Conservation (phyloP, 768 basidiomycete genomes). For the Leccinum subtestaceum region DNA sequence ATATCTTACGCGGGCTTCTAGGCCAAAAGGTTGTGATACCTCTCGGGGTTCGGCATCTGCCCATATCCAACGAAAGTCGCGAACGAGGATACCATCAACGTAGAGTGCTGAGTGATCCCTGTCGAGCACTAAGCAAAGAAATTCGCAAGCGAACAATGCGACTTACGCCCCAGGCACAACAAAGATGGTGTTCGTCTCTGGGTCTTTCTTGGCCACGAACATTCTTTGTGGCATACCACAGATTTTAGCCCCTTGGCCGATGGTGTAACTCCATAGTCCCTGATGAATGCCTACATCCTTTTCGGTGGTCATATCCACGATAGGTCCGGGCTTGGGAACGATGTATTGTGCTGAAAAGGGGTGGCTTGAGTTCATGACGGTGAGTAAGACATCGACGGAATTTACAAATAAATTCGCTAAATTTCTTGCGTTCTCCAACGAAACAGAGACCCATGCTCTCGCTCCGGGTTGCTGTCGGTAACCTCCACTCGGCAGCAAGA, state of each 20-base stretch:
- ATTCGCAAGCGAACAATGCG: not conserved
- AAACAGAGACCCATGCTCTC: slow-evolving; percentile 98
- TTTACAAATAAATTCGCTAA: slow-evolving; percentile 71
- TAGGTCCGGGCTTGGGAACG: slow-evolving; percentile 61
- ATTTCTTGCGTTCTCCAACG: slow-evolving; percentile 75
- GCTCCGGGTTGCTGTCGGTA: slow-evolving; percentile 71
- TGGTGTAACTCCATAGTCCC: slow-evolving; percentile 82
- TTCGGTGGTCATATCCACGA: slow-evolving; percentile 58
- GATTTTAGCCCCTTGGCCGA: slow-evolving; percentile 78
- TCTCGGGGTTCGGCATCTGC: slow-evolving; percentile 49
- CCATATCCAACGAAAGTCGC: slow-evolving; percentile 79
- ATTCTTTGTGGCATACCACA: slow-evolving; percentile 56
- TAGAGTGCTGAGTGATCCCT: slow-evolving; percentile 65
- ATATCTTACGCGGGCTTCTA: slow-evolving; percentile 53
- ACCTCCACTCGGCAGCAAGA: slow-evolving; percentile 56
- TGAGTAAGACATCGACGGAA: slow-evolving; percentile 2
- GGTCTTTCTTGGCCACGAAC: slow-evolving; percentile 76
- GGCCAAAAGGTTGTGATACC: slow-evolving; percentile 42
- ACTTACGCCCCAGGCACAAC: slow-evolving; percentile 73
- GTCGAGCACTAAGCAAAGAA: not conserved
- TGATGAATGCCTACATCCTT: slow-evolving; percentile 56
- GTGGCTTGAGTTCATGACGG: not conserved
- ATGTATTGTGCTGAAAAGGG: slow-evolving; percentile 68
- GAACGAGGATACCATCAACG: slow-evolving; percentile 36
- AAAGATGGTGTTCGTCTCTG: slow-evolving; percentile 59